Percentiles rank a stretch among this genome's conserved stretches.
phyloP scores from a whole-genome alignment of 225 moss, liverwort and hornwort species.

The Takakia lepidozioides region DNA sequence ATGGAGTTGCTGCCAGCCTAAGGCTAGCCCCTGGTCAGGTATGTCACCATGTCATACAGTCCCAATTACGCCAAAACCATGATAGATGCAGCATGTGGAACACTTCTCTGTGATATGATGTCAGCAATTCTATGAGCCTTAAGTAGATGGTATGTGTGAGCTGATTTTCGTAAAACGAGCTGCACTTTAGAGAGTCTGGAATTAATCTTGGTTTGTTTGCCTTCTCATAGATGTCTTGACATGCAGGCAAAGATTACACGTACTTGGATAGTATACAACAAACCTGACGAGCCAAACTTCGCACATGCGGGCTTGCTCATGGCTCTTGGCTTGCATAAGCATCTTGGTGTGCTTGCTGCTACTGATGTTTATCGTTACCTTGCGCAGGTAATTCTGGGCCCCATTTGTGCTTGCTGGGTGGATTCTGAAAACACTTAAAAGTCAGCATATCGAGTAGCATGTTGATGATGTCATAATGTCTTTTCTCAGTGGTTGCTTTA shows the following conservation, averaged over 20 bases:
- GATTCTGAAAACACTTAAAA: no score
- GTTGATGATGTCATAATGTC: no score
- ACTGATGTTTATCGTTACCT: constrained; percentile 98
- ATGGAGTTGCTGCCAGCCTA: constrained; percentile 94
- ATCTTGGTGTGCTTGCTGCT: constrained; percentile 87
- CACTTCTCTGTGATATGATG: not conserved
- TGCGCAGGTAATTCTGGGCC: no score
- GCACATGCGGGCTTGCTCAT: constrained; percentile 94
- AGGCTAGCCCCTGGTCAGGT: constrained; percentile 88
- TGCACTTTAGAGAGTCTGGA: no score
- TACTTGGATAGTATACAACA: constrained; percentile 98
- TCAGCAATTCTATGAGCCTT: not conserved
- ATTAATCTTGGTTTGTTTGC: not conserved
- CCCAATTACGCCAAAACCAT: not conserved
- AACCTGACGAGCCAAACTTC: constrained; percentile 86
- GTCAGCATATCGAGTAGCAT: no score
- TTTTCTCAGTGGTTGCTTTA: no score
- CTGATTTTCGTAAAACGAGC: no score
- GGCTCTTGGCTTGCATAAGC: constrained; percentile 89
- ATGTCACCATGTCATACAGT: not conserved
- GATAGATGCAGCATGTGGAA: no score
- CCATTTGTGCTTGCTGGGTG: no score
- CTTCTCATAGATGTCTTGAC: not conserved
- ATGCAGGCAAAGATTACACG: constrained; percentile 73
- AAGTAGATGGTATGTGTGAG: no score